Percentiles rank a stretch among this genome's conserved stretches.
phyloP scores from a whole-genome alignment of 129 eudicot genomes.

The Gnaphalium uliginosum region DNA sequence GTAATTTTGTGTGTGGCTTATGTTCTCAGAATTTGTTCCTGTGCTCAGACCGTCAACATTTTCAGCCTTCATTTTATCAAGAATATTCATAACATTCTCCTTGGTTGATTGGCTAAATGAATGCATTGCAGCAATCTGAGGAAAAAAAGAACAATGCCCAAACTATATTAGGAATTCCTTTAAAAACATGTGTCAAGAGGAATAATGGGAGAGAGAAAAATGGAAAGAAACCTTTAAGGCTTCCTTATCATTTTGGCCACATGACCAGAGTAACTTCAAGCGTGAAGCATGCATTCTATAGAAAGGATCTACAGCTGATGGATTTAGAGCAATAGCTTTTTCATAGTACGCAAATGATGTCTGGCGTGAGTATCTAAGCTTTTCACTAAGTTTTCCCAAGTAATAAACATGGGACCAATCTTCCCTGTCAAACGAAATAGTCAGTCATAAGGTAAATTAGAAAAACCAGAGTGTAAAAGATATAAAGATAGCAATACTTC shows the following conservation, averaged over 20 bases:
- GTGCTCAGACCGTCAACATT: slow-evolving; percentile 5
- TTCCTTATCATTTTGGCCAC: slow-evolving; percentile 57
- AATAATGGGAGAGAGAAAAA: slow-evolving; percentile 11
- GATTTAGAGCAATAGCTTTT: slow-evolving; percentile 76
- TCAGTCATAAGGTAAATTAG: slow-evolving; percentile 6
- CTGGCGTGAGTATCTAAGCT: slow-evolving; percentile 75
- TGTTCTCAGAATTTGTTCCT: slow-evolving; percentile 19
- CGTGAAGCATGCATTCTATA: slow-evolving; percentile 99
- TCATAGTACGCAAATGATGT: slow-evolving; percentile 78
- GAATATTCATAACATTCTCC: slow-evolving; percentile 47
- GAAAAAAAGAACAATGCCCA: slow-evolving; percentile 1
- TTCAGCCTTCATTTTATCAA: slow-evolving; percentile 35
- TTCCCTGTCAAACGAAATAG: slow-evolving; percentile 55
- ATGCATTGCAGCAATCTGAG: slow-evolving; percentile 78
- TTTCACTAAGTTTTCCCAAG: slow-evolving; percentile 87
- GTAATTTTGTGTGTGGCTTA: slow-evolving; percentile 26
- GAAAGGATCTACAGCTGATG: slow-evolving; percentile 94
- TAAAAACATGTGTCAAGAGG: background rate
- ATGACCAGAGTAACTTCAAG: slow-evolving; percentile 87
- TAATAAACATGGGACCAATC: slow-evolving; percentile 94
- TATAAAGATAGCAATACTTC: slow-evolving; percentile 48
- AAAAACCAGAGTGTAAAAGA: background rate
- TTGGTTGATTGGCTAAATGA: slow-evolving; percentile 52
- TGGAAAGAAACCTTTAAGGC: slow-evolving; percentile 60
- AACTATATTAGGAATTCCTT: background rate